Percentiles rank a stretch among this genome's conserved stretches.
These are phyloP conservation scores for Podila epigama DNA, from an alignment of 192 early-diverging fungal species.

Conservation along the genomic window DNA sequence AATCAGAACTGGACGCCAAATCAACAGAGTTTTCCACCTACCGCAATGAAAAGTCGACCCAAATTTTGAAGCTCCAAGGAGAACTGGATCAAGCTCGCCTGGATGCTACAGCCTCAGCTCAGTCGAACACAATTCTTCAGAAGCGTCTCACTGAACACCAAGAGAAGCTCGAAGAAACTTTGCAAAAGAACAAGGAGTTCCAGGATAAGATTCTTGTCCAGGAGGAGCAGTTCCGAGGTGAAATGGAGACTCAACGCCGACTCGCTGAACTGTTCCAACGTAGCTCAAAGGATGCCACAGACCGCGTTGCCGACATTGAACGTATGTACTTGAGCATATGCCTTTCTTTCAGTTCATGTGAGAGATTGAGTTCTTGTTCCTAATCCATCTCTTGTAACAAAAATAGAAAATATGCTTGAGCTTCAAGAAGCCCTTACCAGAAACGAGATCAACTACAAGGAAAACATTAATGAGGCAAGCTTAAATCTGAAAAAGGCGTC, in stretches of 20 bases:
- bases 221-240: constrained; percentile 67
- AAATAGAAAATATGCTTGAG: constrained; percentile 30
- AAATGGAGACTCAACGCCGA: constrained; percentile 72
- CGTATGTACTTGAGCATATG: constrained; percentile 10
- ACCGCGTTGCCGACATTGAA: constrained; percentile 61
- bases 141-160: constrained; percentile 57
- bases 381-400: neutral
- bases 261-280: constrained; percentile 68
- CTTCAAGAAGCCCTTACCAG: constrained; percentile 16
- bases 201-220: constrained; percentile 55
- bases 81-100: constrained; percentile 53
- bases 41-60: constrained; percentile 59
- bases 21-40: constrained; percentile 57
- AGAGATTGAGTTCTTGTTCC: no score
- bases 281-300: constrained; percentile 60
- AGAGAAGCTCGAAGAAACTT: constrained; percentile 52
- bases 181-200: constrained; percentile 47
- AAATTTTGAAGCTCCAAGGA: constrained; percentile 55
- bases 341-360: no score
- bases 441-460: constrained; percentile 26
- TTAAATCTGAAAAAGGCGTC: neutral
- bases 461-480: constrained; percentile 9
- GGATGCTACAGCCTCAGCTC: constrained; percentile 46
- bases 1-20: constrained; percentile 70
- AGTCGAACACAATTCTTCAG: constrained; percentile 62